A percentile compares a stretch with the other conserved stretches of the same genome.
These are phyloP conservation scores for Protomyces lactucae-debilis DNA, from an alignment of 1,139 yeast genomes.

Conservation along the genomic window DNA sequence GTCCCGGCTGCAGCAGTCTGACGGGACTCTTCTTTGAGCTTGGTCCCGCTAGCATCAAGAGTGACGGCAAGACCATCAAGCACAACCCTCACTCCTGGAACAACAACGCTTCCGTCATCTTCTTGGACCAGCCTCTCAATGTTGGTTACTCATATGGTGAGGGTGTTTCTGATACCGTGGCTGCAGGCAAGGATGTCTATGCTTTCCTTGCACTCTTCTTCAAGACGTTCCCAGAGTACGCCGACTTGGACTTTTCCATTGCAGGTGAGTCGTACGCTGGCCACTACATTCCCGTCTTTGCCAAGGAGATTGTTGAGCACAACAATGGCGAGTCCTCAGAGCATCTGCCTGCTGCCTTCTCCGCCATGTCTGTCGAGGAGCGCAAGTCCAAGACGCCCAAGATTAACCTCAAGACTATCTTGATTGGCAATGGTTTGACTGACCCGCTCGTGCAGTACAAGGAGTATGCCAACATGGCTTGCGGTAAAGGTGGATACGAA, in stretches of 20 bases:
- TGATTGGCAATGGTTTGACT: slow-evolving; percentile 94
- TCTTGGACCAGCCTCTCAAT: slow-evolving; percentile 91
- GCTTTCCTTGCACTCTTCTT: slow-evolving; percentile 87
- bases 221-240: slow-evolving; percentile 82
- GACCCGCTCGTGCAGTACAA: slow-evolving; percentile 87
- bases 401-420: slow-evolving; percentile 77
- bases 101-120: slow-evolving; percentile 80
- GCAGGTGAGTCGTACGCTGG: slow-evolving; percentile 99
- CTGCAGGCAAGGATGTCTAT: slow-evolving; percentile 90
- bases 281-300: slow-evolving; percentile 92
- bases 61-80: slow-evolving; percentile 58
- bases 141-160: slow-evolving; percentile 83
- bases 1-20: slow-evolving; percentile 75
- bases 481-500: slow-evolving; percentile 50
- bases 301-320: slow-evolving; percentile 76
- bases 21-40: slow-evolving; percentile 89
- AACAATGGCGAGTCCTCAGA: slow-evolving; percentile 32
- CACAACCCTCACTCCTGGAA: slow-evolving; percentile 83
- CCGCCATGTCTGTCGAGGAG: slow-evolving; percentile 4
- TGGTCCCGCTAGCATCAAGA: slow-evolving; percentile 74
- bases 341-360: slow-evolving; percentile 22
- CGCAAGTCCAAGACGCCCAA: slow-evolving; percentile 51
- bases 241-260: slow-evolving; percentile 73
- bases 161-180: slow-evolving; percentile 64
- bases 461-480: slow-evolving; percentile 94